phyloP scores from a whole-genome alignment of 2,329 filamentous ascomycete genomes.

The Dactylellina leptospora region DNA sequence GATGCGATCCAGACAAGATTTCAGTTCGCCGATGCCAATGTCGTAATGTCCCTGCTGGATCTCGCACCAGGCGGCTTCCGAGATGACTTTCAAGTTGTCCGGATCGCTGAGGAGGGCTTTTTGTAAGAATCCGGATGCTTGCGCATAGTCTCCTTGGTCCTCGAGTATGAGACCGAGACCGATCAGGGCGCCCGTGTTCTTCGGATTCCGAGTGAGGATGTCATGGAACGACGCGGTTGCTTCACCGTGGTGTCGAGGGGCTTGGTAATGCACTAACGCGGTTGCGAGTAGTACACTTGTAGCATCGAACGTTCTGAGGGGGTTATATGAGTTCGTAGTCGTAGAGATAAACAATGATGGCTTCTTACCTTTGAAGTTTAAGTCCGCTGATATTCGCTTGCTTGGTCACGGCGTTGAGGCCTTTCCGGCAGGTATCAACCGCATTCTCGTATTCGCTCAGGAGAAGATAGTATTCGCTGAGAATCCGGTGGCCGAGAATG shows the following conservation, averaged over 20 bases:
- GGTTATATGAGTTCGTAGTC: background rate
- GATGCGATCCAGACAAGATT: slow-evolving; percentile 73
- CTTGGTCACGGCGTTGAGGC: slow-evolving; percentile 68
- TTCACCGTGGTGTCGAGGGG: slow-evolving; percentile 87
- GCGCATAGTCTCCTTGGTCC: slow-evolving; percentile 86
- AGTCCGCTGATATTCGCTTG: slow-evolving; percentile 75
- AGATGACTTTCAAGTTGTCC: slow-evolving; percentile 78
- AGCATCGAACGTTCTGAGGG: slow-evolving; percentile 73
- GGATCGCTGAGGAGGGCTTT: slow-evolving; percentile 78
- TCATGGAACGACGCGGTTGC: slow-evolving; percentile 85
- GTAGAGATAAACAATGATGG: background rate
- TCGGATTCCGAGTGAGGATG: slow-evolving; percentile 77
- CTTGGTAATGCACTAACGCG: slow-evolving; percentile 88
- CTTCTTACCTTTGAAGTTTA: slow-evolving; percentile 63
- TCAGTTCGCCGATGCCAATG: slow-evolving; percentile 73
- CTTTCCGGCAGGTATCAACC: slow-evolving; percentile 80
- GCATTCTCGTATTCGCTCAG: slow-evolving; percentile 85
- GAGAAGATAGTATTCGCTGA: slow-evolving; percentile 82
- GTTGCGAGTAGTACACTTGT: slow-evolving; percentile 82
- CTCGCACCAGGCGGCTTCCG: slow-evolving; percentile 91
- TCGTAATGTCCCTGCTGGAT: slow-evolving; percentile 80
- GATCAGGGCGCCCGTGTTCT: slow-evolving; percentile 81
- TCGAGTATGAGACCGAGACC: slow-evolving; percentile 91
- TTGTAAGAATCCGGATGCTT: slow-evolving; percentile 81
- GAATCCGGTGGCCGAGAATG: slow-evolving; percentile 80